Evolutionary conservation across 768 basidiomycete genomes (phyloP), one percentile per base, ranked within the genome.

Genomic region (Termitomyces sp.): DNA sequence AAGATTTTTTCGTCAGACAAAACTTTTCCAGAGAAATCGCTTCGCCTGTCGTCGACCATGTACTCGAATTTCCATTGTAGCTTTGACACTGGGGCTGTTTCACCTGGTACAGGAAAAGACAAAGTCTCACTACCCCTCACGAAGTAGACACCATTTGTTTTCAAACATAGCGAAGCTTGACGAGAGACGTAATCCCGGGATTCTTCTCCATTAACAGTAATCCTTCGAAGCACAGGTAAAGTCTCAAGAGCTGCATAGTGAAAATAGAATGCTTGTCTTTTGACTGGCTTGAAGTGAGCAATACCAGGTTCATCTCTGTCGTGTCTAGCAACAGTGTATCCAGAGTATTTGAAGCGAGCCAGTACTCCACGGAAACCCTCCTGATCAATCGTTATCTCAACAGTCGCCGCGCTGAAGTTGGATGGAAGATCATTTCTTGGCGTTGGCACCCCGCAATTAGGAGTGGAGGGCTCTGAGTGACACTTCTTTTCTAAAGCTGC

Each of bases 21-120:
- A 57, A 74, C 65, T 61, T 75, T 78, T 24, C 81, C 80, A 4
- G 76, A 73, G 7, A 68, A 67, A 24, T 81, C 76, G 24, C 72
- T 70, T 54, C 74, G 70, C 33, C 83, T 76, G 61, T 90, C 84
- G 41, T 82, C 80, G 10, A 94, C 87, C 33, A 85, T 65, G 67
- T 94, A 94, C 55, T 90, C 87, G 61, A 94, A 87, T 56, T 82
- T 82, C 93, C 92, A 94, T 24, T 73, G 72, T 18, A 90, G 71
- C 56, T 79, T 82, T 22, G 69, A 65, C 36, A 58, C 40, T 40
- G 65, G 65, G 10, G 58, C 59, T 11, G 63, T 61, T 13, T 67
- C 62, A 5, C 60, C 54, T n/a, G 60, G 50, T 8, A 56, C n/a
- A 28, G 67, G 57, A n/a, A 66, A 56, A 30, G 30, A 70, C 10